Conservation (phyloP, 129 eudicot genomes). For the Gnaphalium uliginosum region DNA sequence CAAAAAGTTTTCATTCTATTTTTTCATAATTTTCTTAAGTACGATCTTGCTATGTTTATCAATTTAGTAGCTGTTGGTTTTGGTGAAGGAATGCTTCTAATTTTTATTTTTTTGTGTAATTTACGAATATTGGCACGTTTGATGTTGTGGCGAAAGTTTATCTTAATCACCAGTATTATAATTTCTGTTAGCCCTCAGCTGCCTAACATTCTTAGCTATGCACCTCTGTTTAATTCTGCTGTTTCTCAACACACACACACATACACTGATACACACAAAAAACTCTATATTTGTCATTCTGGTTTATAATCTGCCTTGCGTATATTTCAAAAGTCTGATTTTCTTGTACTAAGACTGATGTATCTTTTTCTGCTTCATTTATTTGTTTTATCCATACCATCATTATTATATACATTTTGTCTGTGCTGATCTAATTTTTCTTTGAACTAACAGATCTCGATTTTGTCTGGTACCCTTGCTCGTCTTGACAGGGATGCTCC, state of each 20-base stretch:
- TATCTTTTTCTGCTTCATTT: background rate
- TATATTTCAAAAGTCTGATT: background rate
- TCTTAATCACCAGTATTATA: background rate
- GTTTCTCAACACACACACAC: background rate
- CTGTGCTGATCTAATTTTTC: background rate
- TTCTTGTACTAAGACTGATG: background rate
- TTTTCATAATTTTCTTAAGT: background rate
- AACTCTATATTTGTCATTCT: background rate
- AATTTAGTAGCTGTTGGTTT: background rate
- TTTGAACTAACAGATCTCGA: conserved; percentile 73
- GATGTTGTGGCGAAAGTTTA: background rate
- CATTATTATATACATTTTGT: background rate
- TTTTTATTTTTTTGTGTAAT: background rate
- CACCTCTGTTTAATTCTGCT: background rate
- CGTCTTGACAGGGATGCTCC: conserved; percentile 99
- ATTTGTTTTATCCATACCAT: background rate
- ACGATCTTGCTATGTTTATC: background rate
- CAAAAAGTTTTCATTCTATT: background rate
- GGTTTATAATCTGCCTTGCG: background rate
- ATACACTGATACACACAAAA: too few species aligned
- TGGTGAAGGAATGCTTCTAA: background rate
- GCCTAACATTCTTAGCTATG: background rate
- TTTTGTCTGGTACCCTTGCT: conserved; percentile 98
- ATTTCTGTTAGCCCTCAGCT: background rate
- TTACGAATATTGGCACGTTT: background rate